Base-by-base conservation (phyloP, 225 moss, liverwort and hornwort species). In the Pleurozium schreberi region DNA sequence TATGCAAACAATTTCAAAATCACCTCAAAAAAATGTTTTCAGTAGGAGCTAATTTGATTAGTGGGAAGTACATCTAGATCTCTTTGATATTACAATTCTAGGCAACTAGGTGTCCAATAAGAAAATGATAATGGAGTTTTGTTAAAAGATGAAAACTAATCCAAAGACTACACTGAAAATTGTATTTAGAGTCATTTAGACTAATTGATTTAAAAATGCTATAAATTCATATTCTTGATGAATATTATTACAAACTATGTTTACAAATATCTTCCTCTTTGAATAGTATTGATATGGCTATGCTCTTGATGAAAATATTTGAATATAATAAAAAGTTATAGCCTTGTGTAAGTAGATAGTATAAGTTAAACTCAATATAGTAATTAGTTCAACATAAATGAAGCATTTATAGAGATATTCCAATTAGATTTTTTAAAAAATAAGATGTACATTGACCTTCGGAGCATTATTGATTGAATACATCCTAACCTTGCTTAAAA, bases 41-140 rank as follows among this genome's bases (percentile, higher is more conserved):
- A 34, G 5, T 34, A 50, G 21, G 33, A 0, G 0, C 4, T 52
- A 8, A 76, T 5, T 34, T 52, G 22, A 20, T 76, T 52, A 21
- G 34, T 50, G 1, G n/a, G n/a, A 21, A 34, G 2, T 8, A 52
- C 8, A 31, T 34, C 0, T 34, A 34, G 0, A 50, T 5, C 1
- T 34, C 33, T 75, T 76, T 34, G 22, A 52, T 47, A 8, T 36
- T 0, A 2, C 0, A 22, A 3, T 14, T 4, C 7, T 19, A 57
- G 57, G 57, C 57, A 57, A 19, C 0, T 74, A 31, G 1, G 11
- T 0, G 0, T 74, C 1, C 2, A 75, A 45, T 0, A 45, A 0
- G 2, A 18, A 73, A 27, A 9, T 73, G 28, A 45, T 30, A 30
- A 45, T 33, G 2, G 18, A 75, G 4, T 7, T 11, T 75, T 33